A percentile compares a stretch with the other conserved stretches of the same genome.
These are phyloP conservation scores for Jimgerdemannia flammicorona DNA, from an alignment of 192 early-diverging fungal species.

Conservation along the genomic window DNA sequence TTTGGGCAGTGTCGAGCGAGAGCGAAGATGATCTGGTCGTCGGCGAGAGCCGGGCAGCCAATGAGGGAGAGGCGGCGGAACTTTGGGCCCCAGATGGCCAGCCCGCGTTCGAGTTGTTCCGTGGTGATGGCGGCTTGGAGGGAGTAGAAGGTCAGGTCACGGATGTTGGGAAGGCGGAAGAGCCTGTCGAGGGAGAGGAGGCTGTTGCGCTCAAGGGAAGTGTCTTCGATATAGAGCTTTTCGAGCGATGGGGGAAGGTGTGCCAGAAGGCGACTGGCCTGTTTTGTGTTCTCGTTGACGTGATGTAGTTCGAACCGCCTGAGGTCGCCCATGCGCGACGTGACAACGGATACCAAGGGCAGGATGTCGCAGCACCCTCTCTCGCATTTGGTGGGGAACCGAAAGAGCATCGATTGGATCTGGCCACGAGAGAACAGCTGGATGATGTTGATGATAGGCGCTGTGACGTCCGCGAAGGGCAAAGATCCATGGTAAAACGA, in stretches of 20 bases:
- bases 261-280: neutral
- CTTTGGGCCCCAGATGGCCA: neutral
- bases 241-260: neutral
- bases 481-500: neutral
- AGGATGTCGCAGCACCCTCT: neutral
- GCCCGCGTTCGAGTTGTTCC: neutral
- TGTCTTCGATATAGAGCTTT: neutral
- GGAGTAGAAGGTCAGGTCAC: neutral
- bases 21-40: neutral
- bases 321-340: neutral
- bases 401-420: neutral
- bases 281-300: neutral
- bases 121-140: neutral
- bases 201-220: neutral
- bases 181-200: neutral
- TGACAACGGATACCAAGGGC: neutral
- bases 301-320: neutral
- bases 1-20: neutral
- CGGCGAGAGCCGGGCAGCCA: neutral
- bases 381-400: neutral
- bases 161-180: neutral
- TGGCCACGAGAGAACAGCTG: neutral
- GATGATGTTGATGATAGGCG: neutral
- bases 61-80: neutral
- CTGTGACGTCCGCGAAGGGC: neutral